Evolutionary conservation across 1,284 basidiomycete genomes (phyloP).

Genomic region (Rhodotorula glutinis): DNA sequence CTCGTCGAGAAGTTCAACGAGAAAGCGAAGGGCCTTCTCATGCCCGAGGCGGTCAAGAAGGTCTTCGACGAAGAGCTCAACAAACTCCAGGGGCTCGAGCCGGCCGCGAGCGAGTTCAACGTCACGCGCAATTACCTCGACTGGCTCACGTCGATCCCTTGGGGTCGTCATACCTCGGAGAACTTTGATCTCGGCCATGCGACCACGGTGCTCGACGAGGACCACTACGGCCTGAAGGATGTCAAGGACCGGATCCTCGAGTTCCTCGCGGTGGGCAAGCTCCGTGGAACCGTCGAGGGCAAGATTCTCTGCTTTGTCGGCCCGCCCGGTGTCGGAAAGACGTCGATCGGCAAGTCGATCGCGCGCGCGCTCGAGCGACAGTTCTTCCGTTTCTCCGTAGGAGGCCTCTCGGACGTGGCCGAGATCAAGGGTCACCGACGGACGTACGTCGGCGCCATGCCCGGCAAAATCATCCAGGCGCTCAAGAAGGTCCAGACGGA

Average conservation of each 20-base stretch:
- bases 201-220: conserved; percentile 81
- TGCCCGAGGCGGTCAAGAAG: conserved; percentile 88
- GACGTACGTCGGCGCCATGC: conserved; percentile 75
- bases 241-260: conserved; percentile 97
- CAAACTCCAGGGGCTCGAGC: conserved; percentile 88
- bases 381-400: conserved; percentile 96
- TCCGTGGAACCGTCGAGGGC: conserved; percentile 93
- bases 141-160: conserved; percentile 94
- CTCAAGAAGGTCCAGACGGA: conserved; percentile 94
- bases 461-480: conserved; percentile 97
- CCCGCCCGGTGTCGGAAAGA: conserved; percentile 76
- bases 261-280: conserved; percentile 95
- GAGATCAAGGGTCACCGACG: conserved; percentile 98
- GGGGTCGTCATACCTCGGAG: conserved; percentile 92
- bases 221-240: conserved; percentile 93
- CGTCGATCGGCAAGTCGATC: conserved; percentile 72
- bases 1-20: conserved; percentile 94
- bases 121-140: conserved; percentile 97
- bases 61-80: conserved; percentile 96
- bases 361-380: conserved; percentile 77
- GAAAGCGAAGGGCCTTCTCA: conserved; percentile 77
- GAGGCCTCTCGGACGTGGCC: conserved; percentile 93
- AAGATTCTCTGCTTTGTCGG: conserved; percentile 97
- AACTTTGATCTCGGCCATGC: conserved; percentile 89
- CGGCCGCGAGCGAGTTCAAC: conserved; percentile 71